Percentiles rank a stretch among this genome's conserved stretches.
Conservation (phyloP, 441 rosid genomes). For the Populus hybrid region DNA sequence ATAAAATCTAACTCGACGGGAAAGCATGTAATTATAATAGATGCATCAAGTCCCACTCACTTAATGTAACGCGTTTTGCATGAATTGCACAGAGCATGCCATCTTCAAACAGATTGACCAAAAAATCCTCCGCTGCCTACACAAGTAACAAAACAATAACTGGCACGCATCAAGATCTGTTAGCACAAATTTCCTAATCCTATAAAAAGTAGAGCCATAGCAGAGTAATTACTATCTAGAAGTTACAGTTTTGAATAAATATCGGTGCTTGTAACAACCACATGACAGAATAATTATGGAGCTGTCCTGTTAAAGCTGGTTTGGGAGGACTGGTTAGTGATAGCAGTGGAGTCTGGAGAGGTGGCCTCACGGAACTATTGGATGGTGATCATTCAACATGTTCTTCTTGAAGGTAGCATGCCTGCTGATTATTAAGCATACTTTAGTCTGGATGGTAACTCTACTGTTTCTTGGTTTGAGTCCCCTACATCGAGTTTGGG, state of each 20-base stretch:
- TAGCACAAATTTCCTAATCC: not conserved
- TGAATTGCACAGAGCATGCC: constrained; percentile 87
- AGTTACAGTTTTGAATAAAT: not conserved
- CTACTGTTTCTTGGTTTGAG: not conserved
- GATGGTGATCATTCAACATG: not conserved
- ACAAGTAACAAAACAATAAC: not conserved
- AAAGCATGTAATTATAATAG: not conserved
- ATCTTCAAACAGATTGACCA: constrained; percentile 71
- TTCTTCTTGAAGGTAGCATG: not conserved
- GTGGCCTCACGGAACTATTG: not conserved
- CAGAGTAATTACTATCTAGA: not conserved
- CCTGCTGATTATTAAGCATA: not conserved
- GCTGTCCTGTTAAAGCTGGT: not conserved
- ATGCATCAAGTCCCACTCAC: constrained; percentile 43
- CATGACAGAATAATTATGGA: not conserved
- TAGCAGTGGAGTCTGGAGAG: not conserved
- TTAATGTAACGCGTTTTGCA: constrained; percentile 91
- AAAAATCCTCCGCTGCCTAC: constrained; percentile 87
- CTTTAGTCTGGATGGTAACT: not conserved
- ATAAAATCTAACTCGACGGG: not conserved
- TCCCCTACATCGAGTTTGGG: not conserved
- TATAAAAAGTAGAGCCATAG: not conserved
- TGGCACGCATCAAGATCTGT: not conserved
- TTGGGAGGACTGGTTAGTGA: not conserved
- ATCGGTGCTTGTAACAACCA: not conserved